Evolutionary conservation across 441 rosid species (phyloP), one percentile per base, ranked within the genome.

Genomic region (Adansonia gregorii): DNA sequence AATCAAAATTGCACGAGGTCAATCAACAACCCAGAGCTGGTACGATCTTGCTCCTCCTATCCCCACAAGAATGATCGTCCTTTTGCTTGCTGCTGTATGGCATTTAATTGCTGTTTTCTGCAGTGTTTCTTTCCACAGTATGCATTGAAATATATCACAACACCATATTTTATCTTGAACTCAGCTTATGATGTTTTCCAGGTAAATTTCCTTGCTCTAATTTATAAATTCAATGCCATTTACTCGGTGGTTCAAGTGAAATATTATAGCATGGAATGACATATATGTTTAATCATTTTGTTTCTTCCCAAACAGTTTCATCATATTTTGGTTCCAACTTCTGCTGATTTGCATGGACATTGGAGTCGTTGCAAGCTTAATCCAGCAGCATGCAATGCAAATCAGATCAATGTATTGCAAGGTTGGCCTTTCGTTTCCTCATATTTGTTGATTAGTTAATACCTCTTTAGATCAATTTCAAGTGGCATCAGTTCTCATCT

Each of bases 101-200:
- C 60, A 11, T 46, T 27, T 45, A 58, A 17, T 39, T 17, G 65
- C 24, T 58, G 35, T 8, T 76, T 74, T 72, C 45, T 83, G 86
- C 85, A 91, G 95, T 91, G 95, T 64, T 80, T 91, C 59, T 91
- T 89, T 82, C 95, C 95, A 10, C 95, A 91, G 76, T 86, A 88
- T 68, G 83, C 80, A 39, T 75, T 89, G 75, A 78, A 84, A 24
- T 87, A 83, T 76, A 91, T 89, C 39, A 80, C 74, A 58, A 89
- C 89, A 39, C 93, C 95, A 6, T 79, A 81, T 79, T 91, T 91
- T 76, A 84, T 91, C 79, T 81, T 91, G 81, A 91, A 91, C 81
- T 87, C 95, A 56, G 95, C 93, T 27, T 91, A 91, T 55, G 95
- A 91, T 78, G 92, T 88, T 55, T 91, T 72, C 82, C 95, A 91